Conservation (phyloP, 495 filamentous ascomycete genomes). For the Echria macrotheca region DNA sequence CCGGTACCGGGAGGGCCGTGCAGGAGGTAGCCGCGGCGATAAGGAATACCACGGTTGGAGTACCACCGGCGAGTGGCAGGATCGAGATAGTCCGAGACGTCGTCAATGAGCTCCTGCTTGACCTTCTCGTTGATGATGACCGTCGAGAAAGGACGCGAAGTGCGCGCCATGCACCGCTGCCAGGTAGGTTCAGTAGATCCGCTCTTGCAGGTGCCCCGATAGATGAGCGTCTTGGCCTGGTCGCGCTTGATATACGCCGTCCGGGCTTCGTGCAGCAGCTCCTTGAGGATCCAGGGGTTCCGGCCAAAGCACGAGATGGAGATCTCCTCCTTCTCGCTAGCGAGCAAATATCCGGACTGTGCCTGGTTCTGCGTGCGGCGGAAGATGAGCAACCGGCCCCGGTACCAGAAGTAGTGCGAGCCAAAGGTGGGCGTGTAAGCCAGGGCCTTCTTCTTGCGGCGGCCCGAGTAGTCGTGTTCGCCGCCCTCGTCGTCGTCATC, state of each 20-base stretch:
- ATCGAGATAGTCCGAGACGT: constrained; percentile 86
- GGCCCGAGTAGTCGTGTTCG: constrained; percentile 5
- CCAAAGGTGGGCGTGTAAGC: constrained; percentile 62
- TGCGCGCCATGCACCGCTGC: constrained; percentile 53
- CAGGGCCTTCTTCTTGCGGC: constrained; percentile 53
- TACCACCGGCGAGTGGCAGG: constrained; percentile 76
- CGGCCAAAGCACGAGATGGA: constrained; percentile 63
- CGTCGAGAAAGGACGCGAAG: constrained; percentile 74
- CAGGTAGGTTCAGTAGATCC: constrained; percentile 34
- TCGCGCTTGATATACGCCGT: constrained; percentile 52
- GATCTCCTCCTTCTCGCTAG: constrained; percentile 52
- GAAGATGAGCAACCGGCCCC: constrained; percentile 51
- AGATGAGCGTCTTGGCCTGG: constrained; percentile 59
- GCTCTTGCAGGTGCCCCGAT: constrained; percentile 47
- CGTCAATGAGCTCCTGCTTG: constrained; percentile 69
- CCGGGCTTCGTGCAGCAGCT: constrained; percentile 61
- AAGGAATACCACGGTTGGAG: constrained; percentile 64
- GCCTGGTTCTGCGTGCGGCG: constrained; percentile 36
- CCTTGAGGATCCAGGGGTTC: constrained; percentile 58
- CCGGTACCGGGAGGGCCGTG: constrained; percentile 85
- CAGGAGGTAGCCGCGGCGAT: constrained; percentile 77
- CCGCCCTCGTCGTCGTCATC: constrained; percentile 47
- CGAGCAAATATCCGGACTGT: constrained; percentile 20
- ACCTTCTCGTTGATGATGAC: constrained; percentile 74
- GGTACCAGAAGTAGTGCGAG: constrained; percentile 62